Evolutionary conservation across 768 basidiomycete species (phyloP), one percentile per base, ranked within the genome.

Genomic region (Mycena galericulata): DNA sequence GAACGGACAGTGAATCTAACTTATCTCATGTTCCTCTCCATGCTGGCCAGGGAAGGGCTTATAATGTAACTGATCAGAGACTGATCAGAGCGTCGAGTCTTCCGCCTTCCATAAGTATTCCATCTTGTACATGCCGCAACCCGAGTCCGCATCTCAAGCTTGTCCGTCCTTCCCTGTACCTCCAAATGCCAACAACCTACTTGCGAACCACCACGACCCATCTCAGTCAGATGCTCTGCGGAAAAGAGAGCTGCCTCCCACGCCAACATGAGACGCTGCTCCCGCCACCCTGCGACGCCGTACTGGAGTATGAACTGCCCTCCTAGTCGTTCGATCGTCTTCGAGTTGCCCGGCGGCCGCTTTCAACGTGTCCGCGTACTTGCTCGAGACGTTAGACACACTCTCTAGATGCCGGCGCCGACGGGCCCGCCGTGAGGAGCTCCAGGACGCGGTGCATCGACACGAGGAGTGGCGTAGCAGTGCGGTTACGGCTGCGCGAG

Each of bases 211-310:
- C 73, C 29, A 87, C 74, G 15, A 80, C 76, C 89, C 89, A 90
- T 60, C 86, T 80, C 70, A n/a, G 75, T 77, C 57, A 90, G 71
- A 69, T 80, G 74, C 18, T 84, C 83, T 4, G 79, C 81, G 45
- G 78, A 75, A 18, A 89, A 74, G 40, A 90, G 78, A 0, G 81
- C 86, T 24, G 84, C 86, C 73, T 90, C 88, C 79, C 89, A 88
- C 30, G 78, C 78, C 32, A 85, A 60, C 67, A 84, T 72, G n/a
- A 89, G 77, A 65, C 83, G 77, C 58, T 85, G 79, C 69, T 84
- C 82, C 59, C 87, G 80, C 87, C 85, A 87, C 38, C 73, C 80
- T 24, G 70, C 67, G 17, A 79, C 36, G 8, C 82, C 82, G 49
- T 75, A 74, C 47, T 74, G 72, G 8, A 74, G 55, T 46, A 86